These are phyloP conservation scores for Jasminum sambac DNA, from an alignment of 257 asterid genomes.

Conservation along the genomic window DNA sequence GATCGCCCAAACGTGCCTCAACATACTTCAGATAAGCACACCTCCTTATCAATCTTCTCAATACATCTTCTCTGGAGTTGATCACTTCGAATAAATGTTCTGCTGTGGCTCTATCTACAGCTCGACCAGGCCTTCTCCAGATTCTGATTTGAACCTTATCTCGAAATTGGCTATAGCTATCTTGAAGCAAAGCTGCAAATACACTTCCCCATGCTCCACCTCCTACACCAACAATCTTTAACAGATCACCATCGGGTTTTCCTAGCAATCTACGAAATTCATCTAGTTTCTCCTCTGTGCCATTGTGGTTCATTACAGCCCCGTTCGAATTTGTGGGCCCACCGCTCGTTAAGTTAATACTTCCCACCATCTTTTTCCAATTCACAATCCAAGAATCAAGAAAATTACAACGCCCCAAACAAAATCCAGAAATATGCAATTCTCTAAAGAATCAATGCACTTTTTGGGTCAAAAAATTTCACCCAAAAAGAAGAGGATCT, in stretches of 20 bases:
- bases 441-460: neutral
- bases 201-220: slow-evolving; percentile 97
- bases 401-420: slow-evolving; percentile 6
- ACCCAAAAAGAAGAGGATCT: neutral
- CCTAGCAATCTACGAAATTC: slow-evolving; percentile 60
- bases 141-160: slow-evolving; percentile 73
- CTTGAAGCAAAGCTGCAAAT: slow-evolving; percentile 82
- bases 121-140: slow-evolving; percentile 80
- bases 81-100: slow-evolving; percentile 81
- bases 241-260: slow-evolving; percentile 58
- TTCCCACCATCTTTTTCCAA: slow-evolving; percentile 65
- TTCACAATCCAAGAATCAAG: slow-evolving; percentile 25
- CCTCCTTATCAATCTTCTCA: slow-evolving; percentile 83
- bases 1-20: slow-evolving; percentile 86
- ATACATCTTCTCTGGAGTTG: slow-evolving; percentile 80
- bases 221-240: slow-evolving; percentile 82
- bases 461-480: neutral
- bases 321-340: slow-evolving; percentile 44
- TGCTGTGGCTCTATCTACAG: slow-evolving; percentile 67
- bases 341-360: slow-evolving; percentile 46
- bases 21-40: slow-evolving; percentile 84
- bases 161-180: slow-evolving; percentile 69
- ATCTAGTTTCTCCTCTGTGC: slow-evolving; percentile 66
- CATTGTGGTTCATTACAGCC: slow-evolving; percentile 35
- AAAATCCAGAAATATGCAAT: slow-evolving; percentile 16